These are phyloP conservation scores for Trypanosoma boissoni DNA, from an alignment of 208 protist species.

Conservation along the genomic window DNA sequence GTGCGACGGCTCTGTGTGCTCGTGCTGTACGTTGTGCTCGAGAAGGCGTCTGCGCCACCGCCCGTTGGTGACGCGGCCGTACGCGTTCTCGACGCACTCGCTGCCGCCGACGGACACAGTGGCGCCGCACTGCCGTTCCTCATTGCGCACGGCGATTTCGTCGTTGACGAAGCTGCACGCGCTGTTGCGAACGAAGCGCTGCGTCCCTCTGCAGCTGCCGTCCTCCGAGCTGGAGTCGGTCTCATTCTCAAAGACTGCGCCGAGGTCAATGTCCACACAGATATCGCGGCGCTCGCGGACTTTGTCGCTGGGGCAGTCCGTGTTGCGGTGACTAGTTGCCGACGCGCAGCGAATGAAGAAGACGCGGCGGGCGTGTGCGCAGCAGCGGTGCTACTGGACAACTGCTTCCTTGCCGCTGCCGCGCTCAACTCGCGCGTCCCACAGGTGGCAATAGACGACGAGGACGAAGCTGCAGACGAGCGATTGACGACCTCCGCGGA, in stretches of 20 bases:
- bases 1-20: slow-evolving; percentile 31
- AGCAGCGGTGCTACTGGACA: slow-evolving; percentile 46
- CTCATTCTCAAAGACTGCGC: slow-evolving; percentile 20
- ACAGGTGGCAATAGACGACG: slow-evolving; percentile 50
- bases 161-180: slow-evolving; percentile 77
- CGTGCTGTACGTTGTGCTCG: slow-evolving; percentile 81
- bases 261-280: slow-evolving; percentile 7
- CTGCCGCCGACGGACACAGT: slow-evolving; percentile 26
- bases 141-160: slow-evolving; percentile 34
- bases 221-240: slow-evolving; percentile 60
- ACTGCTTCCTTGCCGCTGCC: slow-evolving; percentile 53
- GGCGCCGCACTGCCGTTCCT: slow-evolving; percentile 62
- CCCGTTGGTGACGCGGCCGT: slow-evolving; percentile 62
- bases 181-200: slow-evolving; percentile 64
- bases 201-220: slow-evolving; percentile 52
- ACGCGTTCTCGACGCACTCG: slow-evolving; percentile 43
- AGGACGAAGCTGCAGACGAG: slow-evolving; percentile 53
- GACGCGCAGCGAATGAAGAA: slow-evolving; percentile 34
- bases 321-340: slow-evolving; percentile 53
- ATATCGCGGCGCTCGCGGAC: slow-evolving; percentile 48
- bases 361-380: slow-evolving; percentile 32
- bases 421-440: slow-evolving; percentile 60
- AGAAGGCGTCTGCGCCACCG: slow-evolving; percentile 67
- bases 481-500: slow-evolving; percentile 64
- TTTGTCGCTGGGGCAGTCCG: slow-evolving; percentile 69